Conservation (phyloP, 1,284 basidiomycete species). For the Laetiporus sulphureus region DNA sequence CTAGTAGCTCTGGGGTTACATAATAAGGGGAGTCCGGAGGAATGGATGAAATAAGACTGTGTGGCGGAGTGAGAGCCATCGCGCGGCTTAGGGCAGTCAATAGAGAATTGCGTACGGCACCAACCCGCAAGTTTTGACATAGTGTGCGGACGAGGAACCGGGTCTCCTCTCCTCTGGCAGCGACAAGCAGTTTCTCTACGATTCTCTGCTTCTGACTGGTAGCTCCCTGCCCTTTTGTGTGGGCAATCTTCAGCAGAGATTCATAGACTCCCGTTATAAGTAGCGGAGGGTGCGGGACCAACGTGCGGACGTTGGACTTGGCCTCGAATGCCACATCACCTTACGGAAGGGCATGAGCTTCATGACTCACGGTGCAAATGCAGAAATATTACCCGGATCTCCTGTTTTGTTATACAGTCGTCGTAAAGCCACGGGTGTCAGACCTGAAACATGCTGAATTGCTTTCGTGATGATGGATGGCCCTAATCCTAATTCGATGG, state of each 20-base stretch:
- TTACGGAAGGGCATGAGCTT: constrained; percentile 8
- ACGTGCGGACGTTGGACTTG: constrained; percentile 71
- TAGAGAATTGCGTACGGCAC: constrained; percentile 82
- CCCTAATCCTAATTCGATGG: constrained; percentile 74
- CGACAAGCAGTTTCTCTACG: constrained; percentile 78
- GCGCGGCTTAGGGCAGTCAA: constrained; percentile 81
- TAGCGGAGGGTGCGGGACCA: constrained; percentile 69
- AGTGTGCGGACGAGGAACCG: constrained; percentile 82
- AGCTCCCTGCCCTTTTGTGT: constrained; percentile 69
- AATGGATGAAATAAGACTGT: constrained; percentile 15
- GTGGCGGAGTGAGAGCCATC: constrained; percentile 56
- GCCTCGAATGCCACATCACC: constrained; percentile 84
- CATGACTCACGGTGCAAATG: background rate
- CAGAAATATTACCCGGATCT: constrained; percentile 40
- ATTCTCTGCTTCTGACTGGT: constrained; percentile 72
- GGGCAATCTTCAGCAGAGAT: constrained; percentile 58
- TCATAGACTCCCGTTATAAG: constrained; percentile 60
- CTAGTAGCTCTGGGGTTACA: constrained; percentile 32
- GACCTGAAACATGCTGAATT: constrained; percentile 79
- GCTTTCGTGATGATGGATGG: constrained; percentile 73
- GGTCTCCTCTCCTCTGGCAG: constrained; percentile 82
- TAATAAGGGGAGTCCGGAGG: constrained; percentile 29
- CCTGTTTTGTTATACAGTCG: constrained; percentile 60
- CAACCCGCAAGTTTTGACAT: constrained; percentile 78
- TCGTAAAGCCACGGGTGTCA: constrained; percentile 62